phyloP scores from a whole-genome alignment of 305 asterid species.

The Fraxinus baroniana region DNA sequence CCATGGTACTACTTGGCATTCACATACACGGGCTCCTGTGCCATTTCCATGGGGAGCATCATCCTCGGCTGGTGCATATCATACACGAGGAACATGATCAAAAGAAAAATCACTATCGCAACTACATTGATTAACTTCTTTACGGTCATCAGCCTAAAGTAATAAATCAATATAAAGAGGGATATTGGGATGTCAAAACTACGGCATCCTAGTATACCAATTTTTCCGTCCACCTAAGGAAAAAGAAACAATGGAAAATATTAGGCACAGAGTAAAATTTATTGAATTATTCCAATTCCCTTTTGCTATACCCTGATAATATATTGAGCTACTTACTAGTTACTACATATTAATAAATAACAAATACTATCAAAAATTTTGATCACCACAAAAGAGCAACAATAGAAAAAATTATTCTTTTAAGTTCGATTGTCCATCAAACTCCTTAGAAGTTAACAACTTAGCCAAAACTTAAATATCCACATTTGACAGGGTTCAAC shows the following conservation, averaged over 20 bases:
- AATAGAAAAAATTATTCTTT: not conserved
- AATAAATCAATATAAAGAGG: not conserved
- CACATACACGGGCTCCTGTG: constrained; percentile 73
- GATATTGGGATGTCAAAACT: not conserved
- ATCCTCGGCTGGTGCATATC: constrained; percentile 59
- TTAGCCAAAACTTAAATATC: not conserved
- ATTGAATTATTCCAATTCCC: not conserved
- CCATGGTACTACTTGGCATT: constrained; percentile 79
- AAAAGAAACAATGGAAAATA: not conserved
- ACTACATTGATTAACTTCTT: too few species aligned
- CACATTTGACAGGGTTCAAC: not conserved
- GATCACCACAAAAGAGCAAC: not conserved
- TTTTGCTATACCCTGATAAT: not conserved
- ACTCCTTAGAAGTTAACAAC: not conserved
- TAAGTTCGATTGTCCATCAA: not conserved
- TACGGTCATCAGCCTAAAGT: not conserved
- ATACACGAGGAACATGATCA: constrained; percentile 44
- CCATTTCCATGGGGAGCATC: constrained; percentile 72
- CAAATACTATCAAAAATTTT: not conserved
- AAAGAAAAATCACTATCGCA: not conserved
- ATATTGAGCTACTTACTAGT: constrained; percentile 9
- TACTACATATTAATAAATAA: not conserved
- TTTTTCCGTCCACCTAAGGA: not conserved
- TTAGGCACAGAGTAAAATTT: not conserved
- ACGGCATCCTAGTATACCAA: not conserved